These are phyloP conservation scores for Pythium scleroteichum DNA, from an alignment of 352 stramenopile species.

Conservation along the genomic window DNA sequence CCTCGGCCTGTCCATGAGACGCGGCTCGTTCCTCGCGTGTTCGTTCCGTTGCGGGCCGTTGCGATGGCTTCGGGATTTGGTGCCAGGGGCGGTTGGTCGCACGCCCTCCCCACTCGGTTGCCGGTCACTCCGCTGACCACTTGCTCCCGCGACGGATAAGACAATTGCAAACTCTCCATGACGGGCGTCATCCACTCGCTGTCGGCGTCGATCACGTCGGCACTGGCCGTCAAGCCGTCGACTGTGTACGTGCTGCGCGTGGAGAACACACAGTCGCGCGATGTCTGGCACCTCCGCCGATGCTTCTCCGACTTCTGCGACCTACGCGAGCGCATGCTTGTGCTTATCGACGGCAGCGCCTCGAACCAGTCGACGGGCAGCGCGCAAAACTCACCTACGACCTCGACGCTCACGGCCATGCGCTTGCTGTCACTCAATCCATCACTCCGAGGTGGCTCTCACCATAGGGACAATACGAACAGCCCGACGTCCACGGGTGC, in stretches of 20 bases:
- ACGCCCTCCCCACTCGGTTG: neutral
- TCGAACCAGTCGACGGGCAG: constrained; percentile 8
- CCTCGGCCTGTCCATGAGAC: no score
- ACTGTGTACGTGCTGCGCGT: constrained; percentile 75
- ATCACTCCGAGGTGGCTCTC: constrained; percentile 7
- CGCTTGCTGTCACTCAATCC: constrained; percentile 18
- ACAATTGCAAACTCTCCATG: constrained; percentile 25
- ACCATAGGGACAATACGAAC: constrained; percentile 31
- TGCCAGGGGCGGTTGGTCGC: neutral
- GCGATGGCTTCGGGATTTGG: constrained; percentile 1
- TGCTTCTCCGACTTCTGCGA: constrained; percentile 81
- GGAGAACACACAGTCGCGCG: constrained; percentile 42
- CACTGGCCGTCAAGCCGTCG: constrained; percentile 67
- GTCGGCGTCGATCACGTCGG: constrained; percentile 64
- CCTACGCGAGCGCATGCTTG: constrained; percentile 64
- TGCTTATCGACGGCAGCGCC: constrained; percentile 37
- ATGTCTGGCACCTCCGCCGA: constrained; percentile 64
- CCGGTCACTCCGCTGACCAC: constrained; percentile 13
- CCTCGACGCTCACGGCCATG: constrained; percentile 10
- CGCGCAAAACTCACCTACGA: constrained; percentile 20
- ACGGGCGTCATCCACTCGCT: constrained; percentile 46
- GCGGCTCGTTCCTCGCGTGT: neutral
- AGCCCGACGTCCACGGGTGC: constrained; percentile 20
- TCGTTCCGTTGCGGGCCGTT: neutral
- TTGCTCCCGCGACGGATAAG: constrained; percentile 8